A percentile compares a stretch with the other conserved stretches of the same genome.
phyloP scores from a whole-genome alignment of 805 yeast genomes.

The Candida berthetii region DNA sequence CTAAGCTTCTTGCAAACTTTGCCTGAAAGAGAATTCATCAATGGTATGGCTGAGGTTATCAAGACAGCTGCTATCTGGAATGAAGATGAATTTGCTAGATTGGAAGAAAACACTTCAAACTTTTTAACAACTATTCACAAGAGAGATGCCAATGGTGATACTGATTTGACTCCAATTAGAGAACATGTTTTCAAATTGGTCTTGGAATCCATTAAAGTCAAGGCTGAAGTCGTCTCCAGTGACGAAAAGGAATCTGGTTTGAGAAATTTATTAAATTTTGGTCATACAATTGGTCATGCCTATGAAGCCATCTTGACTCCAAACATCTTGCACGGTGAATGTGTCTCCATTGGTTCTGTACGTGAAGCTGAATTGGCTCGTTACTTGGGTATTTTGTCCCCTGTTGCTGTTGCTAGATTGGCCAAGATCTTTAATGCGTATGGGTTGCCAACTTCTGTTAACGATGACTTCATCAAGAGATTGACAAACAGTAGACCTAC shows the following conservation, averaged over 20 bases:
- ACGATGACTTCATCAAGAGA: slow-evolving; percentile 65
- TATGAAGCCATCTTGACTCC: slow-evolving; percentile 97
- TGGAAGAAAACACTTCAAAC: slow-evolving; percentile 66
- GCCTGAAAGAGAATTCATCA: slow-evolving; percentile 90
- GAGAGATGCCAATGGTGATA: slow-evolving; percentile 38
- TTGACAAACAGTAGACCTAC: slow-evolving; percentile 65
- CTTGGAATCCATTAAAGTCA: slow-evolving; percentile 78
- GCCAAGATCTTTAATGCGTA: slow-evolving; percentile 79
- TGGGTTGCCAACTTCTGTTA: slow-evolving; percentile 74
- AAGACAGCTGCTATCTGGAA: slow-evolving; percentile 99
- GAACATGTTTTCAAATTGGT: slow-evolving; percentile 78
- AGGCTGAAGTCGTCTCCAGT: slow-evolving; percentile 87
- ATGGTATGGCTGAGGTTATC: slow-evolving; percentile 97
- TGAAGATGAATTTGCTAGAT: slow-evolving; percentile 76
- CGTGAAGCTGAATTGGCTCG: slow-evolving; percentile 95
- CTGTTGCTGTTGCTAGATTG: slow-evolving; percentile 90
- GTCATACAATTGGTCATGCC: slow-evolving; percentile 97
- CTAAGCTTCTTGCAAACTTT: slow-evolving; percentile 80
- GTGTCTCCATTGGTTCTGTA: slow-evolving; percentile 97
- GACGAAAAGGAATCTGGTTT: slow-evolving; percentile 96
- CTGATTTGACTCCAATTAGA: slow-evolving; percentile 62
- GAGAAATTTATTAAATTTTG: slow-evolving; percentile 88
- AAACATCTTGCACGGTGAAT: slow-evolving; percentile 94
- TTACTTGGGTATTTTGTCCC: slow-evolving; percentile 79
- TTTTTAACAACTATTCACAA: slow-evolving; percentile 64